Evolutionary conservation across 768 basidiomycete genomes (phyloP).

Genomic region (Phylloporus rhodoxanthus): DNA sequence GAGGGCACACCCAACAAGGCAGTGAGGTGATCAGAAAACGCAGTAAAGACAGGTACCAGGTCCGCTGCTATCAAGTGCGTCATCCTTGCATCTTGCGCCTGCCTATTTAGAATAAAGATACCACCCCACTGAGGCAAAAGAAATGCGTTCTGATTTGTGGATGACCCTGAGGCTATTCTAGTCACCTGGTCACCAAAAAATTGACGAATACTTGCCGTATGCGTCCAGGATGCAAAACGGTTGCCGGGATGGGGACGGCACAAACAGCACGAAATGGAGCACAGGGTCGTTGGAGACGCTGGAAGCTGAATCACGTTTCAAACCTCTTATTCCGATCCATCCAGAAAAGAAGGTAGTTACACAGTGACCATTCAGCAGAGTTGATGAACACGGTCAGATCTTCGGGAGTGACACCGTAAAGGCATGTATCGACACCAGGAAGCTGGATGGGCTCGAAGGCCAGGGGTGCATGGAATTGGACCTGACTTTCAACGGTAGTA

Average conservation of each 20-base stretch:
- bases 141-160: slow-evolving; percentile 60
- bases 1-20: slow-evolving; percentile 75
- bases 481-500: slow-evolving; percentile 90
- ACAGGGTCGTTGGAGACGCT: slow-evolving; percentile 92
- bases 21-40: slow-evolving; percentile 68
- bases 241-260: slow-evolving; percentile 64
- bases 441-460: slow-evolving; percentile 61
- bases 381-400: slow-evolving; percentile 92
- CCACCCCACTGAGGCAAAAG: slow-evolving; percentile 93
- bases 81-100: slow-evolving; percentile 20
- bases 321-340: not conserved
- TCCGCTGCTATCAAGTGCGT: slow-evolving; percentile 33
- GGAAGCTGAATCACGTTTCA: slow-evolving; percentile 53
- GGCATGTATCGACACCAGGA: slow-evolving; percentile 28
- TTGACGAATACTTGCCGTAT: slow-evolving; percentile 36
- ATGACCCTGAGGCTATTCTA: slow-evolving; percentile 35
- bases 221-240: slow-evolving; percentile 64
- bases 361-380: slow-evolving; percentile 92
- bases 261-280: slow-evolving; percentile 84
- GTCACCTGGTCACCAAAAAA: slow-evolving; percentile 5
- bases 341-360: slow-evolving; percentile 38
- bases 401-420: slow-evolving; percentile 65
- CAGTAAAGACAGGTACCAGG: slow-evolving; percentile 50
- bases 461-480: slow-evolving; percentile 86
- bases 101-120: slow-evolving; percentile 70